Evolutionary conservation across 2,329 filamentous ascomycete species (phyloP).

Genomic region (Apiospora rasikravindrae): DNA sequence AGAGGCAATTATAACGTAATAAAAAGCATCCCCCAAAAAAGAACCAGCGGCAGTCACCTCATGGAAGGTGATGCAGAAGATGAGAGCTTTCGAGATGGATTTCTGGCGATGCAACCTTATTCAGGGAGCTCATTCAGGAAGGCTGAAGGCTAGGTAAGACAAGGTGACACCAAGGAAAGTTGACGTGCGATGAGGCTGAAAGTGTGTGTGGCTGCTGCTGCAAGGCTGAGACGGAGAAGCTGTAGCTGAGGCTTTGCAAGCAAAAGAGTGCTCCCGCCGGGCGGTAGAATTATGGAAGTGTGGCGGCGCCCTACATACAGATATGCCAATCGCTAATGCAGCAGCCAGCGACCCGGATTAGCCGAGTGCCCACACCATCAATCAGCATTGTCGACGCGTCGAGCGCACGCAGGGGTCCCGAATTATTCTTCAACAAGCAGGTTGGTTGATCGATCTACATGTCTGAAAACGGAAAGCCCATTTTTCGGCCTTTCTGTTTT

Average conservation of each 20-base stretch:
- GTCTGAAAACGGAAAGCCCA: not conserved
- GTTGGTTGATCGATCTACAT: not conserved
- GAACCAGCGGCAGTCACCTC: not conserved
- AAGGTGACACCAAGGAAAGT: not conserved
- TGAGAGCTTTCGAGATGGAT: not conserved
- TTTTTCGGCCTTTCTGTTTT: not conserved
- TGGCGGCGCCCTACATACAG: not conserved
- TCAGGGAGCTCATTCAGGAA: not conserved
- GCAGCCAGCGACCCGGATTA: not conserved
- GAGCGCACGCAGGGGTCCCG: not conserved
- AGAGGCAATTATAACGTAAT: not conserved
- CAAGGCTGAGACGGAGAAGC: not conserved
- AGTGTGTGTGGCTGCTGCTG: not conserved
- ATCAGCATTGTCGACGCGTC: not conserved
- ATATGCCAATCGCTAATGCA: not conserved
- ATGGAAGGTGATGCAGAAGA: slow-evolving; percentile 9
- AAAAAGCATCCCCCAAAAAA: not conserved
- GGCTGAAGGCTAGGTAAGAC: not conserved
- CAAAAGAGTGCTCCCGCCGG: too few species aligned
- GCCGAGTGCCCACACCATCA: not conserved
- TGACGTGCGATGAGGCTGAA: not conserved
- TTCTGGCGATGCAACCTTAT: not conserved
- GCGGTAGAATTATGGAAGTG: slow-evolving; percentile 7
- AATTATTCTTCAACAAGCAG: not conserved
- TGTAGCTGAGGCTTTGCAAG: not conserved